Conservation (phyloP, 176 grass and related monocot genomes). For the Ananas comosus region DNA sequence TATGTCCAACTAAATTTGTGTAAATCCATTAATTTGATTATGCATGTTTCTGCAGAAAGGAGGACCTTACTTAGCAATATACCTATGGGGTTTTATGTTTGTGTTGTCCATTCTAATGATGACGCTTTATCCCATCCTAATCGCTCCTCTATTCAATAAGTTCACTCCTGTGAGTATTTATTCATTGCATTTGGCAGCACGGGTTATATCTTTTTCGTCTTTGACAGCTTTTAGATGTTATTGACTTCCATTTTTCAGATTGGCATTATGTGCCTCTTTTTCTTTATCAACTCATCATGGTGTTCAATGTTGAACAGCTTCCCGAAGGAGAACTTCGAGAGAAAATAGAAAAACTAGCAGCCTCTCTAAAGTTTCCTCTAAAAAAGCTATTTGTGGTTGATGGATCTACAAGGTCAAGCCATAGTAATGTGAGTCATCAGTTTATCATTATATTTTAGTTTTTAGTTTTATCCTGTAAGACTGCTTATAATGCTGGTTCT, state of each 20-base stretch:
- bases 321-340: slow-evolving; percentile 76
- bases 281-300: not conserved
- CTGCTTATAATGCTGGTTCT: not conserved
- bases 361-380: slow-evolving; percentile 87
- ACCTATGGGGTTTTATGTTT: slow-evolving; percentile 99
- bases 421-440: slow-evolving; percentile 77
- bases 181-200: not conserved
- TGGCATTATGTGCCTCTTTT: not conserved
- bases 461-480: not conserved
- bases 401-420: slow-evolving; percentile 95
- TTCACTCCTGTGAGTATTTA: slow-evolving; percentile 87
- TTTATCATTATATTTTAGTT: slow-evolving; percentile 9
- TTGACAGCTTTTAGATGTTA: not conserved
- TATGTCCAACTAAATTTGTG: not conserved
- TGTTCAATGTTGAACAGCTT: slow-evolving; percentile 52
- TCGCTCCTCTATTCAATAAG: slow-evolving; percentile 96
- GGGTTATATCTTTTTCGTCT: slow-evolving; percentile 13
- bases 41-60: slow-evolving; percentile 65
- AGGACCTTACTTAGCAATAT: slow-evolving; percentile 95
- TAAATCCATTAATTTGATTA: slow-evolving; percentile 10
- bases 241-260: not conserved
- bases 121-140: slow-evolving; percentile 85
- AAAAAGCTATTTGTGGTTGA: slow-evolving; percentile 97
- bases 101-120: slow-evolving; percentile 77
- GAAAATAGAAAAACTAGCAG: slow-evolving; percentile 93